Evolutionary conservation across 2,329 filamentous ascomycete genomes (phyloP), one percentile per base, ranked within the genome.

Genomic region (Claviceps maximensis): DNA sequence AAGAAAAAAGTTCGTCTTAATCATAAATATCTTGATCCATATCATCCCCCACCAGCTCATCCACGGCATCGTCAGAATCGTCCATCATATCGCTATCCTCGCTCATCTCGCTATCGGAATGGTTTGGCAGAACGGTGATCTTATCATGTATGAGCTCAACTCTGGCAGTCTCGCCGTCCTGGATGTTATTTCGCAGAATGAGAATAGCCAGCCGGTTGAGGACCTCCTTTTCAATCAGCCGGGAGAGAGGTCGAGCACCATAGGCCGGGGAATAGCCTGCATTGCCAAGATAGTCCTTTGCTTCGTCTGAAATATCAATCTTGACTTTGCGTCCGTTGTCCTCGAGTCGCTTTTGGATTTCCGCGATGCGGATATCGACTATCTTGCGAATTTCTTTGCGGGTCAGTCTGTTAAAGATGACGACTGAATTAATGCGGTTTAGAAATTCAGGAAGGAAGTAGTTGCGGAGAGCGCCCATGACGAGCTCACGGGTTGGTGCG

Each of bases 361-460:
- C 93, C 2, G 58, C 55, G 36, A 98, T 77, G 46, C 93, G 86
- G 23, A 98, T 77, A 65, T 98, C 93, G 56, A 98, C 93, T 65
- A 98, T 97, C 73, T 82, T 89, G 64, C 93, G 85, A 63, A 98
- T 98, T 71, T 98, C 93, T 54, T 71, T 76, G 66, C 83, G 86
- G 3, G 87, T 91, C 53, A 98, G 85, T 48, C 93, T 87, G 77
- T 98, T 98, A 81, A 98, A 98, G 72, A 98, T 96, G 71, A 98
- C 90, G 52, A 84, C 88, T 56, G 86, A 93, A 71, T 82, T 91
- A 75, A 98, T 97, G 67, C 93, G 88, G 78, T 98, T 98, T 59
- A 98, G 82, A 77, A 98, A 98, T 65, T 98, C 93, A 33, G 93
- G 93, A 2, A 98, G 76, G 82, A 98, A 98, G 75, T 95, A 97